Base-by-base conservation (phyloP, 108 stramenopile genomes). In the Schizochytrium sp. region DNA sequence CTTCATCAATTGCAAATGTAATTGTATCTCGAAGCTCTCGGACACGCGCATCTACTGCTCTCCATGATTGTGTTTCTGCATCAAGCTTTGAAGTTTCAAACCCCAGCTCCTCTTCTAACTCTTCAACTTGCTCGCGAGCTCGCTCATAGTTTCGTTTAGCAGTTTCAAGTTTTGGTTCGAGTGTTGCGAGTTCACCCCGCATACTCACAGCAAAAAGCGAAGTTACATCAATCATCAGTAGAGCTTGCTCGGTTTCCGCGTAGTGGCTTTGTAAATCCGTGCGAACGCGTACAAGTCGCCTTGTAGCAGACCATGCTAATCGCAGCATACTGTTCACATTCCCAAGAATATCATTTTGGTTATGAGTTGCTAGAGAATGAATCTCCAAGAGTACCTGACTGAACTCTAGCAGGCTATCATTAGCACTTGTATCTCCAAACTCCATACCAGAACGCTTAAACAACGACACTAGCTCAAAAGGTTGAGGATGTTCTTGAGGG, bases 191-290 rank as follows among this genome's bases (percentile, higher is more conserved):
- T 53, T 83, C 76, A 55, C 53, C 10, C 50, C 28, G 76, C 76
- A 83, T 83, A 40, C 76, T 83, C 50, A 83, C 53, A n/a, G 76
- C 53, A 10, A 83, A 49, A 8, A 83, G 53, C 8, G 76, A 83
- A 10, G 76, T 40, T 1, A 83, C 53, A 53, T 83, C 76, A 17
- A 83, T 53, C 47, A 83, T 55, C 8, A 83, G 28, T 7, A 55
- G 47, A 8, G 76, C 76, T 28, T 83, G 76, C 76, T 83, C 76
- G 64, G 64, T 69, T 3, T 69, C 64, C 42, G 64, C 64, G 28
- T 28, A 15, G 42, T 15, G 12, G 42, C 28, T 69, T 44, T 69
- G 19, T 0, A 69, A 44, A 38, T 7, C 7, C 10, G 64, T 44
- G 5, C 64, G 64, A 7, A 8, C 8, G 0, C 28, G 64, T 7